Base-by-base conservation (phyloP, 139 green algal genomes). In the Tetratostichococcus sp. region DNA sequence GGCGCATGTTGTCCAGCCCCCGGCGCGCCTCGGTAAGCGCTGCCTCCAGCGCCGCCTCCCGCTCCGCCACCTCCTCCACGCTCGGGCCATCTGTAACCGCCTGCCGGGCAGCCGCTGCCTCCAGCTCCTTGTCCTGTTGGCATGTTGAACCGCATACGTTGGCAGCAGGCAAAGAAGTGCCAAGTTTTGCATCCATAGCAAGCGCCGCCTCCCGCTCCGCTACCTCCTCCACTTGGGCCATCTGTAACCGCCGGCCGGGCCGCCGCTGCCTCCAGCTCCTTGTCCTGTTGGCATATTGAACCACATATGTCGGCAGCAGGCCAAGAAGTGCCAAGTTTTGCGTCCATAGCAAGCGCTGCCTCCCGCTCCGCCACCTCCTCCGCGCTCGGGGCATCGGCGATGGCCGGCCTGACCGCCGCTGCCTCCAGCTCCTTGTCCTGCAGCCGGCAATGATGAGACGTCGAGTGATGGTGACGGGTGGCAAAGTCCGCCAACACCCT, bases 241-340 rank as follows among this genome's bases (percentile, higher is more conserved):
- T 50, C 39, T 14, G 23, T 1, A 19, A 4, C 58, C 67, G 77
- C 42, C 34, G 2, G 72, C 70, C 33, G 14, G 17, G 4, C 21
- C 8, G 35, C 68, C 21, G 25, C 3, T 35, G 11, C 43, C 16
- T 58, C 65, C 31, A 74, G 59, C 2, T 43, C 28, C 66, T 50
- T n/a, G n/a, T 30, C 73, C 34, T 23, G 28, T n/a, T n/a, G n/a
- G n/a, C n/a, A n/a, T n/a, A n/a, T n/a, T n/a, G n/a, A n/a, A n/a
- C n/a, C n/a, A n/a, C n/a, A n/a, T n/a, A n/a, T n/a, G n/a, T n/a
- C n/a, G n/a, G n/a, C n/a, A n/a, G n/a, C n/a, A n/a, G n/a, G n/a
- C n/a, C n/a, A n/a, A n/a, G n/a, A n/a, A n/a, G n/a, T n/a, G 76
- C 97, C 75, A 67, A 97, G 86, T 59, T 94, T 59, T 0, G 80